These are phyloP conservation scores for Alternaria postmessia DNA, from an alignment of 2,329 filamentous ascomycete genomes.

Conservation along the genomic window DNA sequence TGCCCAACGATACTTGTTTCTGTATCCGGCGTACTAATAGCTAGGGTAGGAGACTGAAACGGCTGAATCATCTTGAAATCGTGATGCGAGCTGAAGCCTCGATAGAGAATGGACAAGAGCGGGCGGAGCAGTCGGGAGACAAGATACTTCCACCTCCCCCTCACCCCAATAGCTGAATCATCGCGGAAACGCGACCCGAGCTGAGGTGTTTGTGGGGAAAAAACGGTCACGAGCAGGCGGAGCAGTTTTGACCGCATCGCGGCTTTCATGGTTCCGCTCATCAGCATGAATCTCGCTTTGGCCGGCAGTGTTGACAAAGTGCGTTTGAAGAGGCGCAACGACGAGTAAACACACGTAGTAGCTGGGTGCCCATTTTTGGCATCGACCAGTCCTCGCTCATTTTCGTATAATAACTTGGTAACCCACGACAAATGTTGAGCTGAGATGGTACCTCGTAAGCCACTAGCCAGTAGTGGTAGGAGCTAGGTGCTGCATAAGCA, in stretches of 20 bases:
- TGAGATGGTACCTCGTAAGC: constrained; percentile 12
- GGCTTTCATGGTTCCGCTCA: neutral
- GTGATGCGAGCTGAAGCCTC: constrained; percentile 20
- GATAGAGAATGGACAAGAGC: constrained; percentile 19
- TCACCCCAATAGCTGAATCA: neutral
- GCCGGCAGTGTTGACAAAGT: neutral
- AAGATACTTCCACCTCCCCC: no score
- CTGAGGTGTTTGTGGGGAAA: neutral
- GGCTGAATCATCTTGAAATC: constrained; percentile 28
- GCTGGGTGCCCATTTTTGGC: neutral
- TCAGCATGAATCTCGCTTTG: no score
- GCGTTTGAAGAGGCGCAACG: neutral
- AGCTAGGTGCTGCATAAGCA: constrained; percentile 25
- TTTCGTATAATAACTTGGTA: no score
- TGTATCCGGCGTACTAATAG: constrained; percentile 20
- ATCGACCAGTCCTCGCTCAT: no score
- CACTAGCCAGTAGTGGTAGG: constrained; percentile 4
- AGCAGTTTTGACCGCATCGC: constrained; percentile 4
- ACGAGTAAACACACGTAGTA: neutral
- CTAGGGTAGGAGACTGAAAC: constrained; percentile 8
- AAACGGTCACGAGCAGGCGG: no score
- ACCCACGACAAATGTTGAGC: constrained; percentile 5
- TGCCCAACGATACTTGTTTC: constrained; percentile 25
- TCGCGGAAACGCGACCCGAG: neutral
- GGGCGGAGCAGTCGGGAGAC: neutral